A percentile compares a stretch with the other conserved stretches of the same genome.
phyloP scores from a whole-genome alignment of 345 rosid genomes.

The Eucalyptus marginata region DNA sequence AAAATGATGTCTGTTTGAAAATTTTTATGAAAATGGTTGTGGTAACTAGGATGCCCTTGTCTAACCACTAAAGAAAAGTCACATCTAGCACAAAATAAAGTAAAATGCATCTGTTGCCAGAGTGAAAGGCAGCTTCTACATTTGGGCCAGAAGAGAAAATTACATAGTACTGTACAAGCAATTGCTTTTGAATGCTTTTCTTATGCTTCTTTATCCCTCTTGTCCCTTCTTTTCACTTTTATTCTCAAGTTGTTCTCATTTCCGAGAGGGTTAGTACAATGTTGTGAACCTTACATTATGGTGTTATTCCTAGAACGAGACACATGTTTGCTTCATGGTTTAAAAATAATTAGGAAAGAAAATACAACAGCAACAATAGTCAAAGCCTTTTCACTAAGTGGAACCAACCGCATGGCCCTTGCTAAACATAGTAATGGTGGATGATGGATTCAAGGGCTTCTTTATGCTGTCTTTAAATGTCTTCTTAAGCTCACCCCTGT shows the following conservation, averaged over 20 bases:
- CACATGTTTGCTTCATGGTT: background rate
- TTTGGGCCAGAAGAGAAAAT: background rate
- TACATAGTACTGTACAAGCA: background rate
- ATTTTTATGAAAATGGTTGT: background rate
- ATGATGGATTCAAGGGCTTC: background rate
- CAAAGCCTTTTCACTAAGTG: background rate
- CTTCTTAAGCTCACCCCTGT: background rate
- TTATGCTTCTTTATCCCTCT: background rate
- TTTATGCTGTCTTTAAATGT: background rate
- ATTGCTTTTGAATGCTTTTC: background rate
- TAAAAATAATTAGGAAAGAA: background rate
- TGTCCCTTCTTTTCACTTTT: background rate
- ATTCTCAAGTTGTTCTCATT: background rate
- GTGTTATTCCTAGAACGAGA: background rate
- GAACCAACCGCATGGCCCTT: background rate
- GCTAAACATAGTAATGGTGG: background rate
- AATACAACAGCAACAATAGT: background rate
- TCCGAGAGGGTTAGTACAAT: background rate
- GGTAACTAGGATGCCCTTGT: background rate
- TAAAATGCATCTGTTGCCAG: background rate
- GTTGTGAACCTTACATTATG: background rate
- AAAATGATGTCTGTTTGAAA: background rate
- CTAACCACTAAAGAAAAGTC: background rate
- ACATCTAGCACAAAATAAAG: background rate
- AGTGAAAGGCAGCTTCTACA: background rate